Conservation (phyloP, 495 filamentous ascomycete genomes). For the Cercophora samala region DNA sequence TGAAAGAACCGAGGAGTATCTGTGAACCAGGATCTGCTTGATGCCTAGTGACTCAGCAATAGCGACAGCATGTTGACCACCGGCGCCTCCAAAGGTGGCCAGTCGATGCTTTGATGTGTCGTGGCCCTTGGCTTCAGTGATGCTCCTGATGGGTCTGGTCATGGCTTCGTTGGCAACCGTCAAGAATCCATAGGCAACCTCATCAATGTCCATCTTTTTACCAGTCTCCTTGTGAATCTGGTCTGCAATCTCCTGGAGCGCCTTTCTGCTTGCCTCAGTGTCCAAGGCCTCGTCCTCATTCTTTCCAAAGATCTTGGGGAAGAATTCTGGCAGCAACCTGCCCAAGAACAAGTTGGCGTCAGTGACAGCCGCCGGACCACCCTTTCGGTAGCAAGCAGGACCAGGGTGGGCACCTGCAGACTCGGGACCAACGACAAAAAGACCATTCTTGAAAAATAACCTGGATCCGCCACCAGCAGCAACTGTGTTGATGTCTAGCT, state of each 20-base stretch:
- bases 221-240: slow-evolving; percentile 68
- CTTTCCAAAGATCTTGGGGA: slow-evolving; percentile 94
- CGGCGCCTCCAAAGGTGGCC: slow-evolving; percentile 91
- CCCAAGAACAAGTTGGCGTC: slow-evolving; percentile 92
- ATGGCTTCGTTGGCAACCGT: slow-evolving; percentile 95
- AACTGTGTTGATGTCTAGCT: slow-evolving; percentile 97
- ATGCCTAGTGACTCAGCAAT: slow-evolving; percentile 90
- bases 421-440: slow-evolving; percentile 96
- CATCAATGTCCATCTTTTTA: slow-evolving; percentile 75
- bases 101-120: slow-evolving; percentile 86
- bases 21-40: slow-evolving; percentile 79
- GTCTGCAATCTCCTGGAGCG: slow-evolving; percentile 73
- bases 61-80: slow-evolving; percentile 94
- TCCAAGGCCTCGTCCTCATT: slow-evolving; percentile 88
- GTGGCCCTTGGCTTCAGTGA: slow-evolving; percentile 92
- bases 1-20: slow-evolving; percentile 90
- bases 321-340: slow-evolving; percentile 86
- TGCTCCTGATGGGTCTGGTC: slow-evolving; percentile 84
- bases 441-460: slow-evolving; percentile 83
- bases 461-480: slow-evolving; percentile 90
- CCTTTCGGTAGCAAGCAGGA: slow-evolving; percentile 92
- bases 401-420: slow-evolving; percentile 91
- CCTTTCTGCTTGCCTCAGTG: slow-evolving; percentile 66
- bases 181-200: slow-evolving; percentile 87
- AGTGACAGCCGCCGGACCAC: slow-evolving; percentile 86